Evolutionary conservation across 495 filamentous ascomycete genomes (phyloP).

Genomic region (Penicillium goetzii): DNA sequence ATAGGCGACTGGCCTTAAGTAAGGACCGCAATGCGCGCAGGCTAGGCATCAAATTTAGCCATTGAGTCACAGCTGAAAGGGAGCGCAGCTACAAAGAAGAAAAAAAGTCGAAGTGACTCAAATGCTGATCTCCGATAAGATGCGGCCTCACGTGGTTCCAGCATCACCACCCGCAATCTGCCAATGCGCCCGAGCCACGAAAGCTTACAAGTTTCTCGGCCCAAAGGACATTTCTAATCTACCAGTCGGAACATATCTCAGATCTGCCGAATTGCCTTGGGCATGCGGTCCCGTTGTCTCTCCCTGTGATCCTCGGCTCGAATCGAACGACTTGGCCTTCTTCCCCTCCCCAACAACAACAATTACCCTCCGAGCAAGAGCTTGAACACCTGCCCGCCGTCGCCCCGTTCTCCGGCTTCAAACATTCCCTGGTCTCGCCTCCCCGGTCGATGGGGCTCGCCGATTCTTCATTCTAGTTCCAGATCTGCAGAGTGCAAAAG

Average conservation of each 20-base stretch:
- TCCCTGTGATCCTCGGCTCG: conserved; percentile 20
- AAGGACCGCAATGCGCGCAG: conserved; percentile 22
- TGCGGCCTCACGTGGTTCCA: conserved; percentile 36
- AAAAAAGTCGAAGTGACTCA: conserved; percentile 16
- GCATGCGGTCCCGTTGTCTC: not conserved
- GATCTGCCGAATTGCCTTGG: not conserved
- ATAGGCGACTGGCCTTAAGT: conserved; percentile 25
- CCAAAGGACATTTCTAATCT: conserved; percentile 9
- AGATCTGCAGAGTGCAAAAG: conserved; percentile 33
- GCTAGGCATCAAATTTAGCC: conserved; percentile 32
- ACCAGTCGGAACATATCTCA: not conserved
- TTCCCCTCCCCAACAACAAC: conserved; percentile 30
- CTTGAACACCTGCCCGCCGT: conserved; percentile 19
- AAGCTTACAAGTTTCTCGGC: conserved; percentile 26
- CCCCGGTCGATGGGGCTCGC: conserved; percentile 44
- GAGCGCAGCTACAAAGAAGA: not conserved
- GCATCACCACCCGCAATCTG: conserved; percentile 24
- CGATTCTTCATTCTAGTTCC: conserved; percentile 18
- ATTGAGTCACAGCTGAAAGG: conserved; percentile 15
- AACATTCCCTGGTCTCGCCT: not conserved
- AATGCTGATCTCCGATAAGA: conserved; percentile 31
- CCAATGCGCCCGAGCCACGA: conserved; percentile 21
- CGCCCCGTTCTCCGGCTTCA: conserved; percentile 9
- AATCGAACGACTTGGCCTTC: conserved; percentile 35
- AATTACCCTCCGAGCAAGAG: conserved; percentile 18